A percentile compares a stretch with the other conserved stretches of the same genome.
Conservation (phyloP, 208 protist genomes). For the Phytomonas francai region DNA sequence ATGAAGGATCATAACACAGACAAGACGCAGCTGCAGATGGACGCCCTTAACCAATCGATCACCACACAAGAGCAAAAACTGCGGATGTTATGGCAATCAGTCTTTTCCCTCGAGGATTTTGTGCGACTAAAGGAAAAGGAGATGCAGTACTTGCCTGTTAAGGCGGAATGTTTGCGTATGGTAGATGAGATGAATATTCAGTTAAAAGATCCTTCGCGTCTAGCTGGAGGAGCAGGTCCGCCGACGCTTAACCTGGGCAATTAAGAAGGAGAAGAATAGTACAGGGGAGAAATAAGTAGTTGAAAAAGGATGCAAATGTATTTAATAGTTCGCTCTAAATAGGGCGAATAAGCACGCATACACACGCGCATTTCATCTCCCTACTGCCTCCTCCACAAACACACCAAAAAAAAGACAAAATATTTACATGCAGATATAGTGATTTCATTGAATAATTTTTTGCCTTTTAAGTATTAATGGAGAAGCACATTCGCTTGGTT, state of each 20-base stretch:
- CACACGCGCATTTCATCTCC: background rate
- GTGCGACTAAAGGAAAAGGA: constrained; percentile 85
- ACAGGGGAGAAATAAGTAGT: constrained; percentile 4
- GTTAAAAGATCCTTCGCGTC: constrained; percentile 52
- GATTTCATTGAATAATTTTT: background rate
- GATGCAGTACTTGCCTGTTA: constrained; percentile 71
- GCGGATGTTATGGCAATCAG: constrained; percentile 79
- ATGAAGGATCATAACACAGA: constrained; percentile 40
- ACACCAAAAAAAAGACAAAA: constrained; percentile 3
- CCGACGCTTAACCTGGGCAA: constrained; percentile 20
- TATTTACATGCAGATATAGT: background rate
- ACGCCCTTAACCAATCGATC: constrained; percentile 48
- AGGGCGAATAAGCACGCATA: background rate
- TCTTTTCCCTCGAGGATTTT: constrained; percentile 84
- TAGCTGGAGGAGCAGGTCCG: constrained; percentile 14
- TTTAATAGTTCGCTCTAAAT: background rate
- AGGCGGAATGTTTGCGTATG: constrained; percentile 78
- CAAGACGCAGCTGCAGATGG: constrained; percentile 39
- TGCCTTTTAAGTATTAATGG: background rate
- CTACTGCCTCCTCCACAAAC: background rate
- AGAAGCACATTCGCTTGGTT: background rate
- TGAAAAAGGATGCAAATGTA: constrained; percentile 1
- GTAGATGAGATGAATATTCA: constrained; percentile 81
- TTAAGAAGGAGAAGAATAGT: background rate
- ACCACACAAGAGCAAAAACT: constrained; percentile 80